Percentiles rank a stretch among this genome's conserved stretches.
phyloP scores from a whole-genome alignment of 2,329 filamentous ascomycete species.

The Huntiella moniliformis region DNA sequence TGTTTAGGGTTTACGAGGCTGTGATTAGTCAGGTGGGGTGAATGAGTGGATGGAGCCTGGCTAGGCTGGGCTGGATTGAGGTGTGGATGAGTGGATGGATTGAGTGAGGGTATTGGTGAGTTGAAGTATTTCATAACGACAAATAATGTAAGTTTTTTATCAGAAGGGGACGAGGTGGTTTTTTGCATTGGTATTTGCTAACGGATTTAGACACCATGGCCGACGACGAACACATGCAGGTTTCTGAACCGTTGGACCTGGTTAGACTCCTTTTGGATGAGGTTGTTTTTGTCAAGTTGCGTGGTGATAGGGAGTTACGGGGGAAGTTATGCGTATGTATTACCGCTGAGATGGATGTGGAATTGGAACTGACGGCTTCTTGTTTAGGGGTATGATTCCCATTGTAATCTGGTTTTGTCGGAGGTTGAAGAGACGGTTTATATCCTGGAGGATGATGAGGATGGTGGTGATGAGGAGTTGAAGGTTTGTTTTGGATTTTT shows the following conservation, averaged over 20 bases:
- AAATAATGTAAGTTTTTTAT: no score
- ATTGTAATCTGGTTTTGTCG: conserved; percentile 90
- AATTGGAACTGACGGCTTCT: background rate
- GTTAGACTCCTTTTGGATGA: conserved; percentile 90
- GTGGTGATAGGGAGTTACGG: conserved; percentile 88
- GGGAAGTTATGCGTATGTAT: conserved; percentile 71
- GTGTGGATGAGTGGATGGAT: no score
- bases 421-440: conserved; percentile 98
- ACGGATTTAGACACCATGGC: conserved; percentile 42
- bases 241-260: conserved; percentile 85
- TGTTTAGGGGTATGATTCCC: conserved; percentile 93
- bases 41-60: no score
- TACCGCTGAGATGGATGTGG: background rate
- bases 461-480: conserved; percentile 33
- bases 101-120: no score
- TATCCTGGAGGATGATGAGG: conserved; percentile 31
- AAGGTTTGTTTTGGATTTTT: conserved; percentile 33
- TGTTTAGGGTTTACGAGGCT: no score
- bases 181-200: no score
- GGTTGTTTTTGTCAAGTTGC: conserved; percentile 89
- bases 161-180: no score
- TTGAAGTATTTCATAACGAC: no score
- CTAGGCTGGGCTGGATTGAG: no score
- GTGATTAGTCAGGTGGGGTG: no score
- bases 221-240: conserved; percentile 54